Base-by-base conservation (phyloP, 495 filamentous ascomycete species). In the Podospora pseudopauciseta region DNA sequence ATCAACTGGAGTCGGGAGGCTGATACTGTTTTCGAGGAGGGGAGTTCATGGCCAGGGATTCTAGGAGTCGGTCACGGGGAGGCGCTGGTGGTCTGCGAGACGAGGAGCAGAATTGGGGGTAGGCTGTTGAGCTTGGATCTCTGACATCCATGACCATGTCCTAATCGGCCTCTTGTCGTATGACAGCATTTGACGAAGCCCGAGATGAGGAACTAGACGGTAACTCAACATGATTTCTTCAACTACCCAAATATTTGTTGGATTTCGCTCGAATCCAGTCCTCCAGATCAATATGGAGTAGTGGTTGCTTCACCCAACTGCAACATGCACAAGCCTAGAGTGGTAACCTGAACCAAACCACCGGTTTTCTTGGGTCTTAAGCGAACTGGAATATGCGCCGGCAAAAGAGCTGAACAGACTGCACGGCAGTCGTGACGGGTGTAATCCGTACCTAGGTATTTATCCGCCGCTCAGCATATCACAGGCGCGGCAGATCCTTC, bases 401-500 rank as follows among this genome's bases (percentile, higher is more conserved):
- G 27, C 20, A 61, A 61, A 61, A 27, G 30, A 6, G 16, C 9
- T 30, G 23, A 32, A 18, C 5, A 9, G 11, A 18, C 23, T 18
- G 4, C 6, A 18, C 16, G 30, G 34, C 27, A 16, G 55, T 27
- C 44, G 66, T 71, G 39, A 49, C 39, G 7, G 39, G 39, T 13
- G 39, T 16, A 16, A 49, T 49, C 39, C 13, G 39, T 49, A 49
- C 39, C 39, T 49, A 11, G 63, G 70, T 66, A 75, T 75, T 75
- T 75, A 75, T 57, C 73, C 73, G 73, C 63, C n/a, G 13, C 54
- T 15, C 39, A 49, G 39, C 39, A 49, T 32, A 55, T 27, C 58
- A 26, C 54, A 27, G 59, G 65, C 68, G 65, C 64, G 23, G 23
- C 34, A 57, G 61, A 60, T 73, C 72, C 72, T 70, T 74, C 69